phyloP scores from a whole-genome alignment of 202 grass and related monocot genomes.

The Cymbopogon flexuosus region DNA sequence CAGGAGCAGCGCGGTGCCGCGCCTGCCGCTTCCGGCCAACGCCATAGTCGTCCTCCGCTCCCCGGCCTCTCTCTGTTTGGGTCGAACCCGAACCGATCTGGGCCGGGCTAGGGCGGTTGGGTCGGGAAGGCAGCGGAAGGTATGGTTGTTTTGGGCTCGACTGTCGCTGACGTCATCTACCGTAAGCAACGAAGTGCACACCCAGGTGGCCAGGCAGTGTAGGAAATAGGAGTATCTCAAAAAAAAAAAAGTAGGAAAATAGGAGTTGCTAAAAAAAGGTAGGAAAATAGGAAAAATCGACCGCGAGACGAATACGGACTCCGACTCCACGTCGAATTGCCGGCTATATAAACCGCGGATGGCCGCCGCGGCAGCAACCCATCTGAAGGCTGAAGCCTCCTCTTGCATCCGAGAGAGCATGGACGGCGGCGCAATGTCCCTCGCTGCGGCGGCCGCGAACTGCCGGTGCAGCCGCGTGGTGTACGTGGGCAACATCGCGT shows the following conservation, averaged over 20 bases:
- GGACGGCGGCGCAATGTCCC: not conserved
- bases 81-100: not conserved
- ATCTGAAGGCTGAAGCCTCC: not conserved
- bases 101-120: not conserved
- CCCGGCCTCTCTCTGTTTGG: not conserved
- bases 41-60: slow-evolving; percentile 18
- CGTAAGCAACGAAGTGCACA: not conserved
- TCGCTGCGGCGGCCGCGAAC: slow-evolving; percentile 4
- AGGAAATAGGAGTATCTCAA: no score
- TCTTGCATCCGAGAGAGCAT: not conserved
- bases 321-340: not conserved
- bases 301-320: not conserved
- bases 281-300: not conserved
- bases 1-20: slow-evolving; percentile 16
- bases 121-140: not conserved
- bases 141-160: not conserved
- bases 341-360: not conserved
- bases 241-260: no score
- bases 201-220: no score
- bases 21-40: not conserved
- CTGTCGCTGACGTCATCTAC: not conserved
- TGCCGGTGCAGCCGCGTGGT: slow-evolving; percentile 38
- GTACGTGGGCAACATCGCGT: slow-evolving; percentile 34
- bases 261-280: no score
- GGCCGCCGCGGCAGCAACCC: not conserved